A percentile compares a stretch with the other conserved stretches of the same genome.
phyloP scores from a whole-genome alignment of 208 protist species.

The Trypanosoma lewisi region DNA sequence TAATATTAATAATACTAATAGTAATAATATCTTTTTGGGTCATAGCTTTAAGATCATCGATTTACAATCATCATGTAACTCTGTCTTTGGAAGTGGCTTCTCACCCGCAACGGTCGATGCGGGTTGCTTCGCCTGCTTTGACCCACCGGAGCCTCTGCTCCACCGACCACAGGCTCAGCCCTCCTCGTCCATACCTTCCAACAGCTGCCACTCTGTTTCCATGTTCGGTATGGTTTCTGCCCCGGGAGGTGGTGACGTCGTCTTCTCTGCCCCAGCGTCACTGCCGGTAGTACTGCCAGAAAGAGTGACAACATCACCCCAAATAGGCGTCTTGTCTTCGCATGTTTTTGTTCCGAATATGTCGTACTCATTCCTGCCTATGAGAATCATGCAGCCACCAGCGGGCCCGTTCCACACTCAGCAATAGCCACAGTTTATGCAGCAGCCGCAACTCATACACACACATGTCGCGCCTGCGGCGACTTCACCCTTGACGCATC shows the following conservation, averaged over 20 bases:
- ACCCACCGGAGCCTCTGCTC: background rate
- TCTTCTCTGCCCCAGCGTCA: too few species aligned
- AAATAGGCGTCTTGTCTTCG: constrained; percentile 1
- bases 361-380: background rate
- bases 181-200: background rate
- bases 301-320: background rate
- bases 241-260: background rate
- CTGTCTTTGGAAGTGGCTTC: background rate
- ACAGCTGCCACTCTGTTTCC: constrained; percentile 5
- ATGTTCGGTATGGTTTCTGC: background rate
- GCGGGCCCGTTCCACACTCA: constrained; percentile 17
- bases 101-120: background rate
- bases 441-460: constrained; percentile 7
- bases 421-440: constrained; percentile 6
- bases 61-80: background rate
- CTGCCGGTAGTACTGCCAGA: constrained; percentile 15
- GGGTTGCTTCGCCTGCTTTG: background rate
- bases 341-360: constrained; percentile 1
- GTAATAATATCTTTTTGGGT: background rate
- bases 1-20: background rate
- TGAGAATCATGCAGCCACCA: constrained; percentile 8
- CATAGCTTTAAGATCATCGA: background rate
- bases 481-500: constrained; percentile 10
- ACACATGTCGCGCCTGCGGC: background rate
- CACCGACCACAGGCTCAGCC: background rate